A percentile compares a stretch with the other conserved stretches of the same genome.
phyloP scores from a whole-genome alignment of 129 eudicot species.

The Daucus carota region DH1_v3.0 NC_030383.2:55621501-55622000 shows the following conservation, averaged over 20 bases:
- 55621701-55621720: slow-evolving; percentile 9
- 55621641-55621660: slow-evolving; percentile 17
- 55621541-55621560: slow-evolving; percentile 21
- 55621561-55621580: slow-evolving; percentile 13
- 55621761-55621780: background rate
- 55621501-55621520: slow-evolving; percentile 12
- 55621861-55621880: too few relatives aligned
- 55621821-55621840: background rate
- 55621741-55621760: background rate
- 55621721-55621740: slow-evolving; percentile 3
- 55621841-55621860: background rate
- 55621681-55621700: slow-evolving; percentile 8
- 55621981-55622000: too few relatives aligned
- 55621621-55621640: slow-evolving; percentile 6
- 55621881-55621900: background rate
- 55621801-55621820: background rate
- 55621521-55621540: slow-evolving; percentile 17
- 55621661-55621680: slow-evolving; percentile 11
- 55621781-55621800: background rate
- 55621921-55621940: background rate
- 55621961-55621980: background rate
- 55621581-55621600: slow-evolving; percentile 4
- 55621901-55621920: background rate
- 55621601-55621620: slow-evolving; percentile 13
- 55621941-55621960: background rate